Percentiles rank a stretch among this genome's conserved stretches.
Evolutionary conservation across 768 basidiomycete genomes (phyloP).

Genomic region (Russula abietina): DNA sequence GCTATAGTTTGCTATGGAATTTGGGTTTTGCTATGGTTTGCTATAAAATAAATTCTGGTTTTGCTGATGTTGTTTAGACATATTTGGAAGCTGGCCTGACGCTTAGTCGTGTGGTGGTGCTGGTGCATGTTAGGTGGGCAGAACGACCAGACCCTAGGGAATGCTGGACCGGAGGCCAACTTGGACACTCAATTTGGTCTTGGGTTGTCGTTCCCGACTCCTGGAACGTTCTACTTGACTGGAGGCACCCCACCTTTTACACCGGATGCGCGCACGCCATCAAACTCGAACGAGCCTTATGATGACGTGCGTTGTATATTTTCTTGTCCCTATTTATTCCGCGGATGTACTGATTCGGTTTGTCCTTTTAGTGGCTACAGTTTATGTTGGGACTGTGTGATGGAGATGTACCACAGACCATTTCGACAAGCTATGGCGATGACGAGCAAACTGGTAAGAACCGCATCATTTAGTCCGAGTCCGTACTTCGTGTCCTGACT

Average conservation of each 20-base stretch:
- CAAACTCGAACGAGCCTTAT: conserved; percentile 22
- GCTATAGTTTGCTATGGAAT: too few species aligned
- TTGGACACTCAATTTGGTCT: conserved; percentile 26
- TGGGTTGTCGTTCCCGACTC: conserved; percentile 27
- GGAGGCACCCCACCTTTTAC: conserved; percentile 27
- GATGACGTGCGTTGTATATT: conserved; percentile 2
- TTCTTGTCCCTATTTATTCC: too few species aligned
- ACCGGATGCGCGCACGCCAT: conserved; percentile 10
- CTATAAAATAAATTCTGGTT: too few species aligned
- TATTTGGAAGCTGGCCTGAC: neutral
- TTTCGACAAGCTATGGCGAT: conserved; percentile 71
- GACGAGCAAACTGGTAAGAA: conserved; percentile 58
- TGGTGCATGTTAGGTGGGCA: conserved; percentile 20
- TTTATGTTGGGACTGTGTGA: conserved; percentile 40
- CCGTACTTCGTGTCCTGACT: neutral
- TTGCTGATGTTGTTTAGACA: too few species aligned
- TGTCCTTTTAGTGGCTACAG: conserved; percentile 48
- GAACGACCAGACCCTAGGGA: conserved; percentile 18
- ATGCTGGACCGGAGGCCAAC: conserved; percentile 27
- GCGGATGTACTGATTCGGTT: neutral
- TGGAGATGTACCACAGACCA: too few species aligned
- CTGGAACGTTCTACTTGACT: conserved; percentile 25
- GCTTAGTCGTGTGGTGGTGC: neutral
- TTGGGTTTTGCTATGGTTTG: too few species aligned
- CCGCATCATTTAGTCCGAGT: neutral